These are phyloP conservation scores for Truncatella angustata DNA, from an alignment of 2,329 filamentous ascomycete genomes.

Conservation along the genomic window DNA sequence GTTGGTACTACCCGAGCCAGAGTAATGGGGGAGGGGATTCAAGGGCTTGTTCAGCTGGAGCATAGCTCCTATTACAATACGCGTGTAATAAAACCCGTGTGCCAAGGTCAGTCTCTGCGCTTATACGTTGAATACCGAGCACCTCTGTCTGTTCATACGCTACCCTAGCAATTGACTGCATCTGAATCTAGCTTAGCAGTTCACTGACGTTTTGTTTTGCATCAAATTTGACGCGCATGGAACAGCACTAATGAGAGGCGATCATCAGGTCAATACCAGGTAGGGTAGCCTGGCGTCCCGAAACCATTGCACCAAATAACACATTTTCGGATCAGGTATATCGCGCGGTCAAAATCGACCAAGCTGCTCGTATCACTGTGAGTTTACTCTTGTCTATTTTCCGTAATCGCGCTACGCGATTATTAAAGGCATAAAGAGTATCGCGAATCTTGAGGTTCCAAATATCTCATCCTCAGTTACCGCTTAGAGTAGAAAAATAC, in stretches of 20 bases:
- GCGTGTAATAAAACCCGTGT: no score
- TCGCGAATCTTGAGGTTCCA: neutral
- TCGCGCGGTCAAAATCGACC: neutral
- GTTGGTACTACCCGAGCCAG: no score
- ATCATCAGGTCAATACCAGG: slow-evolving; percentile 4
- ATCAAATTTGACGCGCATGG: slow-evolving; percentile 7
- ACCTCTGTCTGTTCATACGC: slow-evolving; percentile 2
- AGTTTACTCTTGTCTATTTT: neutral
- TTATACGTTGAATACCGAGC: neutral
- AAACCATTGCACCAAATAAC: slow-evolving; percentile 4
- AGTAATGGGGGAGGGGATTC: no score
- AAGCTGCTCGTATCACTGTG: slow-evolving; percentile 1
- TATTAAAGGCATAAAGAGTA: neutral
- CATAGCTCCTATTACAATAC: no score
- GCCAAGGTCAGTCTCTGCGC: neutral
- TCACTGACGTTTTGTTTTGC: neutral
- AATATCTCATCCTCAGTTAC: neutral
- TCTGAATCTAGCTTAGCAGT: neutral
- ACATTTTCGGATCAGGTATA: neutral
- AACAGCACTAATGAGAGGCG: slow-evolving; percentile 5
- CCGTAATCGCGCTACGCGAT: neutral
- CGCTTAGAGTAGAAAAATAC: neutral
- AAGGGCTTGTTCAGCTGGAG: no score
- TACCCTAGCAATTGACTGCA: slow-evolving; percentile 1
- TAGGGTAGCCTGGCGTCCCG: neutral